Percentiles rank a stretch among this genome's conserved stretches.
phyloP scores from a whole-genome alignment of 176 grass and related monocot species.

The Guadua angustifolia region DNA sequence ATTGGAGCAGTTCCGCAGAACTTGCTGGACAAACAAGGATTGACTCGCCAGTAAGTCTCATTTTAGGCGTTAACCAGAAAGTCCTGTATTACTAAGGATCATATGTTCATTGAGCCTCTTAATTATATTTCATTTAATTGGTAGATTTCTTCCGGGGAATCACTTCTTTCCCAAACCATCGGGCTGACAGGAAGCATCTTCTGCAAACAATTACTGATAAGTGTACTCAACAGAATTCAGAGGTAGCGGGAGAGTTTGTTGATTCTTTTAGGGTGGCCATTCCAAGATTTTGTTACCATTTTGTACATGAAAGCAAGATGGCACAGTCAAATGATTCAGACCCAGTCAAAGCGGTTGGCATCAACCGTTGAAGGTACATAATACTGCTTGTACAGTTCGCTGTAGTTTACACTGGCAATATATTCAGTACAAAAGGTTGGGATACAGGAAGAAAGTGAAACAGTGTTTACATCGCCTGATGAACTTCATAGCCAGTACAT shows the following conservation, averaged over 20 bases:
- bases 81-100: not conserved
- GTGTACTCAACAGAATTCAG: slow-evolving; percentile 36
- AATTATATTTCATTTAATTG: slow-evolving; percentile 31
- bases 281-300: slow-evolving; percentile 35
- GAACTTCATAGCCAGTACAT: not conserved
- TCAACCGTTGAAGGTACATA: not conserved
- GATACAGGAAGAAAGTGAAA: not conserved
- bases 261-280: slow-evolving; percentile 37
- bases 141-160: slow-evolving; percentile 75
- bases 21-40: slow-evolving; percentile 56
- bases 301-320: slow-evolving; percentile 25
- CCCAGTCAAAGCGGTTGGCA: not conserved
- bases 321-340: not conserved
- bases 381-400: slow-evolving; percentile 20
- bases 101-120: not conserved
- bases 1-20: slow-evolving; percentile 64
- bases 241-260: slow-evolving; percentile 28
- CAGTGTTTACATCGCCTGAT: not conserved
- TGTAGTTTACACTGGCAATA: slow-evolving; percentile 14
- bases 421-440: not conserved
- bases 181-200: slow-evolving; percentile 32
- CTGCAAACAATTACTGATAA: slow-evolving; percentile 5
- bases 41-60: slow-evolving; percentile 62
- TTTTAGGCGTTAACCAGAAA: not conserved
- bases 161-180: slow-evolving; percentile 37